Evolutionary conservation across 1,284 basidiomycete genomes (phyloP).

Genomic region (Ustilago bromivora): DNA sequence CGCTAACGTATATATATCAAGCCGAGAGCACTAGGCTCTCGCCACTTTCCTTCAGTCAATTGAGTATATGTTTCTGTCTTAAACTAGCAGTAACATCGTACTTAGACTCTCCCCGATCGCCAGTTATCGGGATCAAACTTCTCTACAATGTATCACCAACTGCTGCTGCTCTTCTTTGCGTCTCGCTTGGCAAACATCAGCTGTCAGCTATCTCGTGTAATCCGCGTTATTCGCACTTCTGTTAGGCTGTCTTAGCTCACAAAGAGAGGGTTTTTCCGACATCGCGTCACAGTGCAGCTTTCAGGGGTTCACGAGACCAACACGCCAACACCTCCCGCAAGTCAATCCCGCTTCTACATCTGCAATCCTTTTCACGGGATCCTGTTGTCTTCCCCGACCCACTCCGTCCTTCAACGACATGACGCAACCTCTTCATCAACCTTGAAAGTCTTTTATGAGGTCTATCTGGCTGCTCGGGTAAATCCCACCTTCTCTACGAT

Average conservation of each 20-base stretch:
- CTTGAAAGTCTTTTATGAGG: neutral
- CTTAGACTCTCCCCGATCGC: too few relatives aligned
- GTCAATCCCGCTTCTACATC: neutral
- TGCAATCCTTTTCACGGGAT: neutral
- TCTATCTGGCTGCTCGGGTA: neutral
- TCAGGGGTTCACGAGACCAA: conserved; percentile 22
- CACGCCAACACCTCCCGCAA: conserved; percentile 14
- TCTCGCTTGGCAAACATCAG: neutral
- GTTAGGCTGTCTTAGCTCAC: neutral
- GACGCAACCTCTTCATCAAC: conserved; percentile 2
- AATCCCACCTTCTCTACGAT: neutral
- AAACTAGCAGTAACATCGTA: too few relatives aligned
- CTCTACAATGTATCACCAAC: neutral
- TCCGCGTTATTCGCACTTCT: neutral
- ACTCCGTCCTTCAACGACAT: neutral
- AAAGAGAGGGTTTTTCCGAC: too few relatives aligned
- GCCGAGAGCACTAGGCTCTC: too few relatives aligned
- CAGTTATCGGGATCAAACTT: too few relatives aligned
- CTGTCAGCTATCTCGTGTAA: neutral
- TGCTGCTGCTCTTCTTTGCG: neutral
- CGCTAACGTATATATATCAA: too few relatives aligned
- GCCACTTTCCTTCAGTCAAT: too few relatives aligned
- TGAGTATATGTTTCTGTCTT: too few relatives aligned
- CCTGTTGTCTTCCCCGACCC: neutral
- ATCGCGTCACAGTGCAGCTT: conserved; percentile 15